Conservation (phyloP, 331 rosid species). For the Erythrophleum ivorense region DNA sequence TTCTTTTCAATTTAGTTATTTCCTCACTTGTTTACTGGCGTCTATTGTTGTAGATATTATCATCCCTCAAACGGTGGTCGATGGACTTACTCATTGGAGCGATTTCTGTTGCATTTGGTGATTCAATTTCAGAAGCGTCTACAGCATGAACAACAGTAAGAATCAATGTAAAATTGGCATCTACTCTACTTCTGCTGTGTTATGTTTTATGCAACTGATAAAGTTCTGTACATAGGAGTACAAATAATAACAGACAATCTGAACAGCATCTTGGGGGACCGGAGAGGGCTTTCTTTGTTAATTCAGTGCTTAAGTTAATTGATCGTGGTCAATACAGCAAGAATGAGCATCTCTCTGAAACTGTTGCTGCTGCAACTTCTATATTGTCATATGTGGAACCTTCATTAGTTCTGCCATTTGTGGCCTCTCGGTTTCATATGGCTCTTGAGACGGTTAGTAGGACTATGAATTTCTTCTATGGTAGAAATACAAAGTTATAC, state of each 20-base stretch:
- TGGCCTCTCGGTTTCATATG: slow-evolving; percentile 95
- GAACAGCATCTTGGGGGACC: slow-evolving; percentile 73
- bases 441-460: slow-evolving; percentile 98
- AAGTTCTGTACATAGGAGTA: slow-evolving; percentile 60
- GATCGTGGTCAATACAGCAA: slow-evolving; percentile 99
- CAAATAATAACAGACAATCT: slow-evolving; percentile 43
- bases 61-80: slow-evolving; percentile 99
- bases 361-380: slow-evolving; percentile 96
- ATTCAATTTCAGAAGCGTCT: slow-evolving; percentile 89
- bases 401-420: slow-evolving; percentile 90
- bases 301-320: slow-evolving; percentile 77
- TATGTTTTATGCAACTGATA: slow-evolving; percentile 46
- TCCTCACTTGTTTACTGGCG: slow-evolving; percentile 21
- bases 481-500: slow-evolving; percentile 36
- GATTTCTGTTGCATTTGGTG: slow-evolving; percentile 85
- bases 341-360: slow-evolving; percentile 92
- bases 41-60: slow-evolving; percentile 72
- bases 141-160: slow-evolving; percentile 85
- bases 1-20: slow-evolving; percentile 30
- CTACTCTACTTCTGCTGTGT: slow-evolving; percentile 31
- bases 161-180: slow-evolving; percentile 36
- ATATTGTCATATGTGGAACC: slow-evolving; percentile 94
- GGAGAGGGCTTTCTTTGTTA: slow-evolving; percentile 87
- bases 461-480: slow-evolving; percentile 42
- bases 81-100: slow-evolving; percentile 91